These are phyloP conservation scores for Emiliania huxleyi DNA, from an alignment of 78 protist species.

Conservation along the genomic window DNA sequence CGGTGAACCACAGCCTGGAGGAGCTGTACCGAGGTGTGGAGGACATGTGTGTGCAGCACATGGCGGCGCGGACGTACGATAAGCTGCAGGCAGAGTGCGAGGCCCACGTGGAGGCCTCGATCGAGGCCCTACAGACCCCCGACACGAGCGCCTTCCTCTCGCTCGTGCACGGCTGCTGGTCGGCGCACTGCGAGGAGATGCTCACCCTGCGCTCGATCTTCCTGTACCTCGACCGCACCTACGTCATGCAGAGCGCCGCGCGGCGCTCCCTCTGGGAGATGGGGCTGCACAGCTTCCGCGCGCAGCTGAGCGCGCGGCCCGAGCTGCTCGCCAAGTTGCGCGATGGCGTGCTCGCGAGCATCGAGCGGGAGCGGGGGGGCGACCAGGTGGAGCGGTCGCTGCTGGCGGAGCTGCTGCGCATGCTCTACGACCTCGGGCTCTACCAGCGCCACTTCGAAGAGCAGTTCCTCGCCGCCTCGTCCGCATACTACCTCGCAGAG, in stretches of 20 bases:
- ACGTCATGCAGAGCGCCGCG: conserved; percentile 53
- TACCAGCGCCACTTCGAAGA: conserved; percentile 56
- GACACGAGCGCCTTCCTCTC: conserved; percentile 20
- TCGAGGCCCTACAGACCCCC: neutral
- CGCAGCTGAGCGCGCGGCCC: conserved; percentile 29
- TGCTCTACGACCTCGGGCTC: conserved; percentile 38
- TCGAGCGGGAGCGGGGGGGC: conserved; percentile 72
- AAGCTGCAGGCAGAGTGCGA: conserved; percentile 33
- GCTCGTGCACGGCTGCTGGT: conserved; percentile 23
- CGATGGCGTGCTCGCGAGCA: neutral
- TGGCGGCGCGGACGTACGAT: conserved; percentile 21
- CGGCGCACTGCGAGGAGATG: conserved; percentile 37
- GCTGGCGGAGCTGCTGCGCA: conserved; percentile 53
- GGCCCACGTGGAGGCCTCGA: neutral
- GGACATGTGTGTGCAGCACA: conserved; percentile 42
- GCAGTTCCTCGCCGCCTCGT: conserved; percentile 59
- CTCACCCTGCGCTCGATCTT: conserved; percentile 71
- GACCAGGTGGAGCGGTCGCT: conserved; percentile 57
- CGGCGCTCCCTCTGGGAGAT: conserved; percentile 53
- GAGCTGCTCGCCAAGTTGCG: neutral
- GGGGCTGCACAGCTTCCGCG: conserved; percentile 72
- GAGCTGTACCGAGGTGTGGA: conserved; percentile 56
- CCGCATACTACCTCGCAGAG: conserved; percentile 62
- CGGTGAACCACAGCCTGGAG: neutral
- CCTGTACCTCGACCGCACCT: conserved; percentile 80